Evolutionary conservation across 306 rosid genomes (phyloP), one percentile per base, ranked within the genome.

Genomic region (Malus sieversii): DNA sequence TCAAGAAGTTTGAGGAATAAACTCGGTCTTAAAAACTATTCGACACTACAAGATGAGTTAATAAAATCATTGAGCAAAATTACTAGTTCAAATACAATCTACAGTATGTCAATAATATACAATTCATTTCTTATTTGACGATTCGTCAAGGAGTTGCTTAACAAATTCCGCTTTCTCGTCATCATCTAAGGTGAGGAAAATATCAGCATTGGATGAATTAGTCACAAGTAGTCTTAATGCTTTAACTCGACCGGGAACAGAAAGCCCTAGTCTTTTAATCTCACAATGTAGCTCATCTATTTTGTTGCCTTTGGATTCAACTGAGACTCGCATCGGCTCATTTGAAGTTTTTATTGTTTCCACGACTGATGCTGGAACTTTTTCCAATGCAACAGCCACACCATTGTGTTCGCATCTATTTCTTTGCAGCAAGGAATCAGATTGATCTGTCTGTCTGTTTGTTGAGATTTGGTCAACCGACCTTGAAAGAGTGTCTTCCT

Each of bases 61-160:
- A 57, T 2, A 55, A 14, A 33, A n/a, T 35, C 22, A 59, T 20
- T 52, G 27, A 30, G 19, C 64, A 71, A 57, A 70, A 10, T 33
- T 33, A 20, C 45, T 53, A 27, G 32, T 32, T 53, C 40, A 70
- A 4, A 32, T 30, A 70, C 29, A 55, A 33, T 19, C 20, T 14
- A 7, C 23, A 15, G 19, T 15, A 14, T 6, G 40, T 35, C 14
- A 9, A 45, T 45, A 30, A 55, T n/a, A 22, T 55, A 72, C 32
- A 72, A 35, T 40, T 57, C 38, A 72, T 25, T 55, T 22, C 40
- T 40, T 59, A 16, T 14, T 19, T 40, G 68, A 72, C 22, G 76
- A 59, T 59, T 73, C 77, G 60, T 73, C 77, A 42, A 73, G 60
- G 58, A 73, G 77, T 25, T 59, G 77, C 68, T 73, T 73, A 22